Conservation (phyloP, 305 asterid genomes). For the Fraxinus nigra region DNA sequence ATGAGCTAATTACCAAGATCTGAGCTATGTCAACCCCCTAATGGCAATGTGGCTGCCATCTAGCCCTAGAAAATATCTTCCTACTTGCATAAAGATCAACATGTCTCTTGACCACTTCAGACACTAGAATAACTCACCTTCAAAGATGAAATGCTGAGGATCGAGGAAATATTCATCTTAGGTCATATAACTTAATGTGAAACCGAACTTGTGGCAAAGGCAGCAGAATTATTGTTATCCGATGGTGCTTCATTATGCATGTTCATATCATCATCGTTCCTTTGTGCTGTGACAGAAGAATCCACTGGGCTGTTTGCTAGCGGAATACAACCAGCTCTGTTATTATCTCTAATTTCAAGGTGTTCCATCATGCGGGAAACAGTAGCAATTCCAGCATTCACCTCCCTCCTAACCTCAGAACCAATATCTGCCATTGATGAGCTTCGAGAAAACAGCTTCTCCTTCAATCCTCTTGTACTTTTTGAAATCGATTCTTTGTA, state of each 20-base stretch:
- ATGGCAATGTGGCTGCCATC: neutral
- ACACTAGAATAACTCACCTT: constrained; percentile 40
- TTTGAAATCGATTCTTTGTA: constrained; percentile 84
- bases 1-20: neutral
- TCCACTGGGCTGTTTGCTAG: constrained; percentile 27
- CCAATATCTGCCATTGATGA: constrained; percentile 70
- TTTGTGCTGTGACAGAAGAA: constrained; percentile 35
- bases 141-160: constrained; percentile 67
- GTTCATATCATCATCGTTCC: constrained; percentile 34
- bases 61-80: neutral
- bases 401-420: constrained; percentile 69
- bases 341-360: constrained; percentile 61
- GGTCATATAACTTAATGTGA: constrained; percentile 20
- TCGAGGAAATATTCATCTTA: neutral
- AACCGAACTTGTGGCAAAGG: constrained; percentile 46
- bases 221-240: constrained; percentile 35
- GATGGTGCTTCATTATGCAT: constrained; percentile 27
- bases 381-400: constrained; percentile 72
- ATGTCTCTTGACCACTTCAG: neutral
- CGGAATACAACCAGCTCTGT: constrained; percentile 25
- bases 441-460: constrained; percentile 74
- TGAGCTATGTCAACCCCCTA: neutral
- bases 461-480: constrained; percentile 83
- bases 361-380: constrained; percentile 86
- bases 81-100: neutral